Conservation (phyloP, 2,329 filamentous ascomycete genomes). For the Nannizziopsis arthrosporioides region DNA sequence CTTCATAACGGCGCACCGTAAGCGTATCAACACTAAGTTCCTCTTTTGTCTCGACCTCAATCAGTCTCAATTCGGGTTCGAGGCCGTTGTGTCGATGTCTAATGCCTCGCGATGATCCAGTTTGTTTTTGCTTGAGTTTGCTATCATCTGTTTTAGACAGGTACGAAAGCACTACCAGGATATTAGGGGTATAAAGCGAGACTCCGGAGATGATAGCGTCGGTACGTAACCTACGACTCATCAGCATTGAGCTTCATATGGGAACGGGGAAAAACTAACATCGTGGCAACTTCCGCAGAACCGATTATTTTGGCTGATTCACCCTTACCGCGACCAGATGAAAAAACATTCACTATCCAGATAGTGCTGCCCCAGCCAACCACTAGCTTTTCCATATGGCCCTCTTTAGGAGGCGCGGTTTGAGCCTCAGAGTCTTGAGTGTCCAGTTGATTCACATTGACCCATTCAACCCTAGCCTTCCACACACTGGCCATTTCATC, state of each 20-base stretch:
- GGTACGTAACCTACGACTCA: conserved; percentile 60
- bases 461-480: conserved; percentile 87
- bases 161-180: conserved; percentile 86
- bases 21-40: conserved; percentile 81
- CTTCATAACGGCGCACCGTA: conserved; percentile 74
- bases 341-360: conserved; percentile 87
- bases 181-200: conserved; percentile 84
- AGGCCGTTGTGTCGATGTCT: conserved; percentile 65
- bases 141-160: conserved; percentile 56
- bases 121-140: conserved; percentile 24
- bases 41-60: conserved; percentile 71
- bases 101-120: conserved; percentile 49
- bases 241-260: conserved; percentile 26
- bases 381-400: conserved; percentile 57
- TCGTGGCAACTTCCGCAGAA: conserved; percentile 80
- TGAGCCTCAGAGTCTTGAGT: conserved; percentile 16
- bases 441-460: conserved; percentile 55
- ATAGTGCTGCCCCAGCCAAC: conserved; percentile 94
- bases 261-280: conserved; percentile 40
- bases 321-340: conserved; percentile 57
- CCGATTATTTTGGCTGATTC: conserved; percentile 61
- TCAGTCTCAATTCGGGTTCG: conserved; percentile 78
- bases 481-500: conserved; percentile 94
- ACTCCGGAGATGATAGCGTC: conserved; percentile 97
- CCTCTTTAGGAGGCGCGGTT: conserved; percentile 17